These are phyloP conservation scores for Cryptosporidium sp. DNA, from an alignment of 169 alveolate genomes.

Conservation along the genomic window DNA sequence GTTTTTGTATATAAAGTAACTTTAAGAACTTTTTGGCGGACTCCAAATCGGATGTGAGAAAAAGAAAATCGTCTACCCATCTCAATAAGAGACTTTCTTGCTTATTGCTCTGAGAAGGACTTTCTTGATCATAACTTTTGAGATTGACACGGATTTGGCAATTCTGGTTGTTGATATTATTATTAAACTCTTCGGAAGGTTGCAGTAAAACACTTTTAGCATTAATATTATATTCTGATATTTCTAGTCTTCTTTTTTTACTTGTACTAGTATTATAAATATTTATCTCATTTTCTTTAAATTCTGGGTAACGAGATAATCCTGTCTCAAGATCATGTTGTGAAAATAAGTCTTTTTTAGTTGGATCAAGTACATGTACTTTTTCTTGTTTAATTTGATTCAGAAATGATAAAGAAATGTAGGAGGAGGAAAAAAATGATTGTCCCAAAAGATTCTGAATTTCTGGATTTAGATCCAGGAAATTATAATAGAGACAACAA, in stretches of 20 bases:
- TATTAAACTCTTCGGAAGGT: neutral
- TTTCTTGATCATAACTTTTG: neutral
- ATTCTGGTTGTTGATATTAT: neutral
- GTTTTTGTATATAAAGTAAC: slow-evolving; percentile 14
- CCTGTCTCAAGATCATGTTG: neutral
- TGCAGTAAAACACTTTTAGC: neutral
- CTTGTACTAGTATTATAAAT: neutral
- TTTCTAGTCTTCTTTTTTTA: neutral
- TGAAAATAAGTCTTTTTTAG: no score
- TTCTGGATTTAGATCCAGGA: slow-evolving; percentile 19
- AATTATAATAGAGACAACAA: slow-evolving; percentile 55
- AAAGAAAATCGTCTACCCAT: slow-evolving; percentile 75
- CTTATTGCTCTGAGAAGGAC: neutral
- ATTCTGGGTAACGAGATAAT: neutral
- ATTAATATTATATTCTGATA: neutral
- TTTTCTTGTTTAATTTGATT: neutral
- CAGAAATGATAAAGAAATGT: no score
- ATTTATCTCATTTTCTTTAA: neutral
- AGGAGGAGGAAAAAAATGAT: neutral
- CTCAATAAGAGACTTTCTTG: slow-evolving; percentile 20
- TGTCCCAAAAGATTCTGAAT: neutral
- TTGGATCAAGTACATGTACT: neutral
- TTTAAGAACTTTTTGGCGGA: slow-evolving; percentile 39
- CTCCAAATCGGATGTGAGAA: slow-evolving; percentile 21
- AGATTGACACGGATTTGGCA: neutral